Base-by-base conservation (phyloP, 306 rosid genomes). In the Elaeagnus macrophylla region DNA sequence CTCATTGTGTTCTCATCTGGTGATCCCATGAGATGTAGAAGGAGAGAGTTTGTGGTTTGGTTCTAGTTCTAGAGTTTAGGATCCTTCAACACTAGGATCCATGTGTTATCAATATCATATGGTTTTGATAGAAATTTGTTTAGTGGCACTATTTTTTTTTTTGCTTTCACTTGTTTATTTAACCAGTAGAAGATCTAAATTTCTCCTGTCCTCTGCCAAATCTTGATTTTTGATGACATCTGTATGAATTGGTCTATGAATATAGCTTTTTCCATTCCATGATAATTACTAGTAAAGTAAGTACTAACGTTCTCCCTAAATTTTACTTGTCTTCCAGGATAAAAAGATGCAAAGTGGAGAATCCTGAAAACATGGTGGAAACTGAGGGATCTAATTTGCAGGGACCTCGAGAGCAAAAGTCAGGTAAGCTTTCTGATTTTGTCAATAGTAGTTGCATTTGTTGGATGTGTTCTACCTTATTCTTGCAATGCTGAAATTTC, bases 321-420 rank as follows among this genome's bases (percentile, higher is more conserved):
- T n/a, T 45, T n/a, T 45, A 13, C 1, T 45, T 45, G 19, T 12
- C 17, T 42, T 53, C 11, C 60, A 53, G 68, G 35, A 19, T 45
- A 44, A 64, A 64, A 19, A 45, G 68, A 53, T 25, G 11, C 5
- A 64, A 53, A 52, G 47, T 64, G 39, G 60, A 63, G n/a, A 41
- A 32, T 51, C 12, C 37, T 35, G 60, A 36, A 18, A 54, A 15
- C 54, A 12, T 12, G 0, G 53, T 43, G 9, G 54, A 64, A 44
- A 12, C 13, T 12, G n/a, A 1, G 35, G 61, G 16, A 17, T 53
- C 48, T 0, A 54, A 25, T 64, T 53, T 54, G 13, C 47, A 37
- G 42, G 47, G 17, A 10, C 5, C 37, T 9, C 17, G 6, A 1
- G 52, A 15, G 37, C 20, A 37, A 53, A 16, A 1, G 2, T 7